A percentile compares a stretch with the other conserved stretches of the same genome.
Evolutionary conservation across 2,329 filamentous ascomycete species (phyloP).

Genomic region (Ploettnerulaceae sp.): DNA sequence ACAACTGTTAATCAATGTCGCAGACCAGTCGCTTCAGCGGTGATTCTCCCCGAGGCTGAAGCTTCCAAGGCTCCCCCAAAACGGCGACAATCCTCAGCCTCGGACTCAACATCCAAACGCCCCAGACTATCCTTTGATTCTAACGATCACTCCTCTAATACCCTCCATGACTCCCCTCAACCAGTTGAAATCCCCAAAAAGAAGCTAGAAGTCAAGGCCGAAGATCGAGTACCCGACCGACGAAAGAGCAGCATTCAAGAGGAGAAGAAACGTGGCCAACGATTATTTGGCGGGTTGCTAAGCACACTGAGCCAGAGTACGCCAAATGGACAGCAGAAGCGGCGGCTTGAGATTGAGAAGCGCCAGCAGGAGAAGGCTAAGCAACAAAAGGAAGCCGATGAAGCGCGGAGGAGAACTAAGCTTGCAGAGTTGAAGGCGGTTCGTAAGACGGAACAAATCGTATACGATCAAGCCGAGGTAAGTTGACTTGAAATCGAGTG

Average conservation of each 20-base stretch:
- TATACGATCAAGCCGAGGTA: slow-evolving; percentile 74
- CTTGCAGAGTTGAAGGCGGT: slow-evolving; percentile 55
- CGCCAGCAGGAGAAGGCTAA: slow-evolving; percentile 73
- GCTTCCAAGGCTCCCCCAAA: slow-evolving; percentile 21
- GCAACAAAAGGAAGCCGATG: slow-evolving; percentile 66
- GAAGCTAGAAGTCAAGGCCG: slow-evolving; percentile 12
- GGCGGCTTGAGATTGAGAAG: slow-evolving; percentile 74
- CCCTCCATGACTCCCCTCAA: slow-evolving; percentile 31
- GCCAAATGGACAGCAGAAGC: slow-evolving; percentile 58
- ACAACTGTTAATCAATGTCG: slow-evolving; percentile 16
- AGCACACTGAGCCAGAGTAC: slow-evolving; percentile 62
- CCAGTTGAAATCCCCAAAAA: slow-evolving; percentile 12
- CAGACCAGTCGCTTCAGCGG: slow-evolving; percentile 35
- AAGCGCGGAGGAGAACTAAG: slow-evolving; percentile 61
- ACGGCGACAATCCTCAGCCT: slow-evolving; percentile 49
- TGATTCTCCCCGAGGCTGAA: slow-evolving; percentile 32
- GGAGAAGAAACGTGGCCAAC: slow-evolving; percentile 78
- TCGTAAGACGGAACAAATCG: slow-evolving; percentile 64
- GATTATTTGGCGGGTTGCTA: slow-evolving; percentile 74
- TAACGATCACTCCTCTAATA: slow-evolving; percentile 19
- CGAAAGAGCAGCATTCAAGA: slow-evolving; percentile 52
- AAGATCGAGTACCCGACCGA: slow-evolving; percentile 25
- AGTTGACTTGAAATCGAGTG: slow-evolving; percentile 34
- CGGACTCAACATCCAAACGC: slow-evolving; percentile 48
- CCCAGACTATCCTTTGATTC: slow-evolving; percentile 39